Evolutionary conservation across 306 rosid species (phyloP).

Genomic region (Quercus agrifolia): DNA sequence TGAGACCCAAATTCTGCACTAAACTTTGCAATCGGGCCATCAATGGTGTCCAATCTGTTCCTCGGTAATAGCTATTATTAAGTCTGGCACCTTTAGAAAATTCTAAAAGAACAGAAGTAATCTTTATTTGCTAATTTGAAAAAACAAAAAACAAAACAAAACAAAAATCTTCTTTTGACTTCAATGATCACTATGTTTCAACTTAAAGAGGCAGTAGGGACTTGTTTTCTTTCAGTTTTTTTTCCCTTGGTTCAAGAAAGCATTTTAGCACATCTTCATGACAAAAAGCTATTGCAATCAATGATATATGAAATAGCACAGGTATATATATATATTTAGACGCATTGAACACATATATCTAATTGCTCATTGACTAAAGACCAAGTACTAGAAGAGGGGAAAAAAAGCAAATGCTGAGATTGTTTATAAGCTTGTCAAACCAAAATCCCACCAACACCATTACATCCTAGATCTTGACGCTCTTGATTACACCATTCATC

Average conservation of each 20-base stretch:
- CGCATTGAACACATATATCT: neutral
- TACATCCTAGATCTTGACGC: constrained; percentile 20
- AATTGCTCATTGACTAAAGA: neutral
- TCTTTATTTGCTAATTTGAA: neutral
- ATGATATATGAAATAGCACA: neutral
- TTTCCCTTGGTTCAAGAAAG: neutral
- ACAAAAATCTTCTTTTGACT: constrained; percentile 26
- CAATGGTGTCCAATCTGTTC: constrained; percentile 46
- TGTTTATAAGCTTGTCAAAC: neutral
- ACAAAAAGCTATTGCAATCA: neutral
- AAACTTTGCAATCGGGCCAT: constrained; percentile 32
- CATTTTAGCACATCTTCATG: neutral
- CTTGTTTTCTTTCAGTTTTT: neutral
- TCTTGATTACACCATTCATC: constrained; percentile 15
- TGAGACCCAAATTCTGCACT: too few species aligned
- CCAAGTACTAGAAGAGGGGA: neutral
- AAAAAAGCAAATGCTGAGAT: neutral
- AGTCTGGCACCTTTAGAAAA: constrained; percentile 30
- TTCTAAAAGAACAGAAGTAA: neutral
- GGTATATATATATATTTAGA: neutral
- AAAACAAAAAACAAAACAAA: neutral
- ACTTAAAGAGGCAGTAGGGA: neutral
- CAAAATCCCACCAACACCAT: constrained; percentile 25
- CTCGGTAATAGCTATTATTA: constrained; percentile 23
- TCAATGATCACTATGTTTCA: neutral